Base-by-base conservation (phyloP, 2,329 filamentous ascomycete genomes). In the Verticillium dahliae region DNA sequence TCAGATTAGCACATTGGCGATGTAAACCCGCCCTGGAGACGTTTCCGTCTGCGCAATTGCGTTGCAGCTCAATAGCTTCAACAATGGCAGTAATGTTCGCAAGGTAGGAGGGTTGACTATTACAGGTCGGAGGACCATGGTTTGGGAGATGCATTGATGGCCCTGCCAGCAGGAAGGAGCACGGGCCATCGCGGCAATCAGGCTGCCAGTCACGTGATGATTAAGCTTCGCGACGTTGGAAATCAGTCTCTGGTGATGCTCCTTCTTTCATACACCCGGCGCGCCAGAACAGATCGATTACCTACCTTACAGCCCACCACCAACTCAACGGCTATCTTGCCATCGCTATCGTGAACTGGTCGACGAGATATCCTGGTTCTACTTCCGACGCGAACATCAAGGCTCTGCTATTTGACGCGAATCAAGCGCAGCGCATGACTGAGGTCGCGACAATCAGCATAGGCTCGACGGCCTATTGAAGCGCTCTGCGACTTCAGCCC, bases 391-490 rank as follows among this genome's bases (percentile, higher is more conserved):
- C 62, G 60, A 50, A 60, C 18, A 45, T 39, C 54, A 31, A 57
- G 45, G 38, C 37, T 60, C 60, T 34, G 45, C 58, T 58, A 59
- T 18, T 57, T 34, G 58, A 57, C 33, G 58, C 45, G 45, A 52
- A 22, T 18, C 45, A 22, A 10, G 45, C 45, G 45, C 45, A 35
- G 57, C 78, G 78, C 73, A 82, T 82, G 80, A 76, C 78, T 76
- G 74, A 73, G 71, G 71, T 72, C 72, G 71, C 74, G 71, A 73
- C 70, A 68, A 72, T 74, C 72, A 74, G 76, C 74, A 77, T 77
- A 76, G 80, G 81, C 81, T 77, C 75, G 73, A 72, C 74, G 76
- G 81, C 77, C 78, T 78, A 74, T 74, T 77, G 71, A 78, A 61
- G 60, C 63, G 58, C 58, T 60, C 58, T 62, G 63, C 57, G 61